Evolutionary conservation across 805 yeast species (phyloP), one percentile per base, ranked within the genome.

Genomic region (Kodamaea neixiangensis): DNA sequence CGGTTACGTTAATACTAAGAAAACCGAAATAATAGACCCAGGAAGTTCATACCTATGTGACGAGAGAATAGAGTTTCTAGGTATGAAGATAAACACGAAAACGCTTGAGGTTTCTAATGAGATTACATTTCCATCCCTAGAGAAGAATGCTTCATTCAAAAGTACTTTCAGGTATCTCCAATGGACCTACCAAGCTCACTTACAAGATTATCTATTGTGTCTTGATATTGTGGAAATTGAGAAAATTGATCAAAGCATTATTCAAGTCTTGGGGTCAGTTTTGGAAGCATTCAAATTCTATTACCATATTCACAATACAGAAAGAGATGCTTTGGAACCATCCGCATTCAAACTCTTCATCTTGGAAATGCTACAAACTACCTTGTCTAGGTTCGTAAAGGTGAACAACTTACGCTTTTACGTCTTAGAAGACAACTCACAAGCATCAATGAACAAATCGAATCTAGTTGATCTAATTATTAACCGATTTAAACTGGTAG

Each of bases 1-100:
- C 0, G 78, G 76, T 1, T 61, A 55, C 46, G 60, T 72, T 2
- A 74, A 74, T 53, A 54, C 53, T 14, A 62, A 60, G 7, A 75
- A 75, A 48, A 58, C 71, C 10, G 33, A 38, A 18, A 51, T 58
- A 49, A 29, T 61, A 4, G 54, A 52, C 53, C 62, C 1, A 39
- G 50, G 10, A 35, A 39, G 21, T 5, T 45, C 42, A 10, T 34
- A 19, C 11, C 9, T n/a, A 14, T 17, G 17, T n/a, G 25, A 45
- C 17, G 5, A 18, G 21, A 25, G 33, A 2, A 39, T 48, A 7
- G 58, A 42, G n/a, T 74, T 69, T 49, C 60, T 70, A 21, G 77
- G 77, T 0, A 51, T 73, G 18, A 56, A 53, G 2, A 63, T 73
- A 13, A 53, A 62, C 40, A 46, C 58, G 3, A 34, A 48, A 9